Evolutionary conservation across 148 eudicot species (phyloP).

Genomic region (Arbutus unedo): DNA sequence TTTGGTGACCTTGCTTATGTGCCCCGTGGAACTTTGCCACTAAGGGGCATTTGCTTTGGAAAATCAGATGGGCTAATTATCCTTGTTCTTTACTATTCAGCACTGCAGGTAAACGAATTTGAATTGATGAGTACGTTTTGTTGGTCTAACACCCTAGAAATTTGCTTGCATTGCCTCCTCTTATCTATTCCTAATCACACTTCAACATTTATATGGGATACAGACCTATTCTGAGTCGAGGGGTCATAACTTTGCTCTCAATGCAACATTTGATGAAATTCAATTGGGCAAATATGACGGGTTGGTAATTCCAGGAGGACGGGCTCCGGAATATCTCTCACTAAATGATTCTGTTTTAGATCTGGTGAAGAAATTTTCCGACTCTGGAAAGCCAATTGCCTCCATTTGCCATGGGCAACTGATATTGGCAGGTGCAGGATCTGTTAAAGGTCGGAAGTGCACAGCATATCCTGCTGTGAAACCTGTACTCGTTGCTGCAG

Average conservation of each 20-base stretch:
- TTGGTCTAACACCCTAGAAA: background rate
- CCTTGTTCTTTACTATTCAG: background rate
- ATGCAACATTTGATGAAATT: conserved; percentile 80
- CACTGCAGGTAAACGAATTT: background rate
- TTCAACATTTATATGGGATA: conserved; percentile 18
- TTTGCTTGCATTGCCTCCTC: conserved; percentile 4
- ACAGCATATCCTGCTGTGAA: conserved; percentile 71
- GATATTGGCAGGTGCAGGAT: conserved; percentile 82
- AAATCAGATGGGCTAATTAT: background rate
- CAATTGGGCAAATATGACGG: conserved; percentile 77
- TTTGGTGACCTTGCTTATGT: background rate
- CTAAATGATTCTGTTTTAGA: conserved; percentile 59
- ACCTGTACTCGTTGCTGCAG: conserved; percentile 84
- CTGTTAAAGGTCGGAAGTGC: conserved; percentile 69
- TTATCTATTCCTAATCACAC: background rate
- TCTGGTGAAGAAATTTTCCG: conserved; percentile 58
- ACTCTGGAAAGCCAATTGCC: conserved; percentile 69
- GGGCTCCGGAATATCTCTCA: conserved; percentile 94
- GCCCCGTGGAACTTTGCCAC: background rate
- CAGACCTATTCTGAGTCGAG: conserved; percentile 84
- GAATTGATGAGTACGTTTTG: background rate
- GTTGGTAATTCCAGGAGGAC: conserved; percentile 82
- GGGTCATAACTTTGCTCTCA: conserved; percentile 91
- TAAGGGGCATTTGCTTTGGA: background rate
- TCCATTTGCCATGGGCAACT: conserved; percentile 86